Conservation (phyloP, 2,329 filamentous ascomycete species). For the Cryphonectria parasitica region DNA sequence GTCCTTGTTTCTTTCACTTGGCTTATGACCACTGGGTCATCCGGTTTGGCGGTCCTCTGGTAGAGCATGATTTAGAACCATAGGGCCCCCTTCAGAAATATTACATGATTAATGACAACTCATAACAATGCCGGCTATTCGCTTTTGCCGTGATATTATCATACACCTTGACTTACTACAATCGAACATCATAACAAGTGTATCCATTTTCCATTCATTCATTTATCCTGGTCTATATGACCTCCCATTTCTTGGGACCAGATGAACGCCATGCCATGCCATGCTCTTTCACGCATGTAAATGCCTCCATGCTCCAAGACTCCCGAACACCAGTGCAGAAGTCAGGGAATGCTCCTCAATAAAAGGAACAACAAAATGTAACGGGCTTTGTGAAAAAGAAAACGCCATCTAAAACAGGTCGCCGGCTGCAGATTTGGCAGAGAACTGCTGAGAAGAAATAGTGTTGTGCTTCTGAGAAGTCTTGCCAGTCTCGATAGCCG, state of each 20-base stretch:
- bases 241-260: constrained; percentile 15
- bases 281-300: constrained; percentile 20
- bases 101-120: constrained; percentile 15
- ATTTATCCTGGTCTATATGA: constrained; percentile 21
- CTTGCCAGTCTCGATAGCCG: constrained; percentile 55
- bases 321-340: constrained; percentile 26
- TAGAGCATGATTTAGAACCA: background rate
- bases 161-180: background rate
- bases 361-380: background rate
- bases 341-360: too few relatives aligned
- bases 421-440: constrained; percentile 22
- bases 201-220: constrained; percentile 3
- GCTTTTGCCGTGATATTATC: too few relatives aligned
- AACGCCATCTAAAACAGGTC: constrained; percentile 18
- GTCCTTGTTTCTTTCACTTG: background rate
- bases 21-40: background rate
- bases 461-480: constrained; percentile 32
- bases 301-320: constrained; percentile 21
- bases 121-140: background rate
- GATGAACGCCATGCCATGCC: constrained; percentile 22
- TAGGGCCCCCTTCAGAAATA: background rate
- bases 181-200: background rate
- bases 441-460: constrained; percentile 30
- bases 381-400: constrained; percentile 1
- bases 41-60: background rate